These are phyloP conservation scores for Ambrosiella beaveri DNA, from an alignment of 2,329 filamentous ascomycete species.

Conservation along the genomic window DNA sequence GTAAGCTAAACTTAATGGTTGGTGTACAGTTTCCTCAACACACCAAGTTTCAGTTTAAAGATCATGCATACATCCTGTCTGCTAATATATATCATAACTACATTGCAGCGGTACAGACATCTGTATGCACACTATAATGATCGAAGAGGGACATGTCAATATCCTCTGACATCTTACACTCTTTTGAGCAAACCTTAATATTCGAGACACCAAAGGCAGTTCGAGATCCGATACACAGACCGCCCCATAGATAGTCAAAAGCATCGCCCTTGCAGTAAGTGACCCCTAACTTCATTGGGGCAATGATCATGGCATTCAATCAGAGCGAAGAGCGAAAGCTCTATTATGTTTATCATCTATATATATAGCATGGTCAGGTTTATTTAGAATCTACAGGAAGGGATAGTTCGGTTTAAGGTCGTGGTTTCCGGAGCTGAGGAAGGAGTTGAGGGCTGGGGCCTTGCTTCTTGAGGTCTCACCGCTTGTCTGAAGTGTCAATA, in stretches of 20 bases:
- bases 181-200: background rate
- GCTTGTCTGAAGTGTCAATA: background rate
- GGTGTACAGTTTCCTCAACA: background rate
- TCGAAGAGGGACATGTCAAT: background rate
- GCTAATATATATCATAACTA: background rate
- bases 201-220: background rate
- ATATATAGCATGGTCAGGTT: too few species aligned
- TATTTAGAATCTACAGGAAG: background rate
- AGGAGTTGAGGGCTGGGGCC: background rate
- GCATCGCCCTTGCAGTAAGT: background rate
- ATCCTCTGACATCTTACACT: background rate
- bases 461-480: background rate
- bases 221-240: background rate
- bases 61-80: background rate
- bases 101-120: background rate
- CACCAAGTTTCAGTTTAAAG: background rate
- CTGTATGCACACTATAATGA: background rate
- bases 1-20: too few species aligned
- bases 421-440: background rate
- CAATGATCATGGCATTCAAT: background rate
- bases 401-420: background rate
- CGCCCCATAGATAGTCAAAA: background rate
- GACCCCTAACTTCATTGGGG: background rate
- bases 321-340: too few species aligned
- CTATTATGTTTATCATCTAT: too few species aligned